Base-by-base conservation (phyloP, 257 asterid genomes). In the Nicotiana attenuata region DNA sequence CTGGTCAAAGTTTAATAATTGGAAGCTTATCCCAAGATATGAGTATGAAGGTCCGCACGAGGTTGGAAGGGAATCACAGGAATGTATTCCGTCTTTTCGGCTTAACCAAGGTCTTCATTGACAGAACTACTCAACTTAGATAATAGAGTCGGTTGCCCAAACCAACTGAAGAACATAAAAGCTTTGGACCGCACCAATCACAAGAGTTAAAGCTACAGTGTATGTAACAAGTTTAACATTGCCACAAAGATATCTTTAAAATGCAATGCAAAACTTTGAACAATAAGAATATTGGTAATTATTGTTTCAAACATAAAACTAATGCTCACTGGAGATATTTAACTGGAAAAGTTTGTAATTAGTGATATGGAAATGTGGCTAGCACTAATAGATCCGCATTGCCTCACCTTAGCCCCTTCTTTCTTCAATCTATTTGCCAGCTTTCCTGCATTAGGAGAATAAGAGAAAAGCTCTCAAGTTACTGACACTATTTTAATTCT, bases 361-460 rank as follows among this genome's bases (percentile, higher is more conserved):
- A 75, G 41, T 75, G 63, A 75, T 75, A 50, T 8, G 24, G 41
- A 16, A 1, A 61, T 24, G 22, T 73, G 41, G 45, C 5, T 50
- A 14, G 63, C 24, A 1, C 61, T 24, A 75, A 2, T 50, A 75
- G 60, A 31, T 29, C 65, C 14, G 71, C 26, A 55, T 82, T 71
- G 77, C 57, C 88, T 87, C 87, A 94, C 99, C 95, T 96, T 94
- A 29, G 93, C 92, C 83, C 98, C 99, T 87, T 89, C 96, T n/a
- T 90, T 92, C 88, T 92, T 94, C 90, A 96, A 82, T 88, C 98
- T 90, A 86, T 90, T 67, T 56, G 98, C 97, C 86, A 96, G 91
- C 87, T 96, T 96, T 79, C 99, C 99, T 94, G 97, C 89, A 86
- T 22, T 29, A 68, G 17, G 55, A 65, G 76, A 17, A 29, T 13